Evolutionary conservation across 306 rosid genomes (phyloP), one percentile per base, ranked within the genome.

Genomic region (Rosa rugosa): DNA sequence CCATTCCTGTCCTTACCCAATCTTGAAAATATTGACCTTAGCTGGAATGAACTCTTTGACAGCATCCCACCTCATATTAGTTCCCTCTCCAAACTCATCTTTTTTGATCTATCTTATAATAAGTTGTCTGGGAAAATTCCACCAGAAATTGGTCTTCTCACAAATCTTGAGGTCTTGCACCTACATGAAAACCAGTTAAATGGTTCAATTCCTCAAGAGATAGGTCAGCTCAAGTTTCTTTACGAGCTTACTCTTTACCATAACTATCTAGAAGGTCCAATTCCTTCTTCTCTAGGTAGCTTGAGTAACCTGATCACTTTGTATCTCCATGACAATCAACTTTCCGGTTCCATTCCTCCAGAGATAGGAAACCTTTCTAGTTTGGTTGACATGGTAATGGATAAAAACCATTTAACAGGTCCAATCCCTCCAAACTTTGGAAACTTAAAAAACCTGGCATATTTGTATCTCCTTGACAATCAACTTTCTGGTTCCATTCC

Each of bases 341-440:
- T 83, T 63, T 77, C 80, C 11, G 83, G 81, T 36, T 53, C 75
- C n/a, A 83, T 83, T 42, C 86, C 86, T 0, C 0, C 12, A 40
- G 63, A 70, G 5, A 71, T 79, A 17, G 77, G 80, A 51, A 83
- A 83, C 51, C 60, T 54, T 5, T 18, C 23, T 2, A 5, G 23
- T 54, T 6, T 17, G n/a, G 23, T 18, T 54, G 23, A 54, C 23
- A 6, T 54, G 63, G 63, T 4, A 7, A n/a, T 56, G 27, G 0
- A 12, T 18, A 6, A 5, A 1, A 54, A 54, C 60, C 7, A 20
- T 5, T 7, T 54, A 54, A 54, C 60, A 5, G 60, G 60, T n/a
- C 9, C 60, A 54, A 54, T 54, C 23, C 60, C 60, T 7, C 60
- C n/a, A 17, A n/a, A 54, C 1, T 54, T 54, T 17, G 34, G 65